Evolutionary conservation across 2,329 filamentous ascomycete species (phyloP).

Genomic region (Phialemonium atrogriseum): DNA sequence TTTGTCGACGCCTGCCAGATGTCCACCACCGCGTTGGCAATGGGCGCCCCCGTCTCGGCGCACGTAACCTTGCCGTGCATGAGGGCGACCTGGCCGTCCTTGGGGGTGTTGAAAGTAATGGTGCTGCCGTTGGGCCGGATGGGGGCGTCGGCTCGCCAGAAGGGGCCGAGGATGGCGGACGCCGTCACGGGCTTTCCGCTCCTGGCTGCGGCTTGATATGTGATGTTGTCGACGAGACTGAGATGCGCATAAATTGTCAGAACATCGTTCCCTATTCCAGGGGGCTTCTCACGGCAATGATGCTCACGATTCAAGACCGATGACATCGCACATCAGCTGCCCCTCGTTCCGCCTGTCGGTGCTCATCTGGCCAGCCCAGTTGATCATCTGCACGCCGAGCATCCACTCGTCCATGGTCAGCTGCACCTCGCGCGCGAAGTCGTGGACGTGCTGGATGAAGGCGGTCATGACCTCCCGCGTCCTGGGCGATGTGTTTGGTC

Average conservation of each 20-base stretch:
- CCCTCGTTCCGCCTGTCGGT: slow-evolving; percentile 53
- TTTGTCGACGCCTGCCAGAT: slow-evolving; percentile 58
- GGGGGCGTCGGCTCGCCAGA: slow-evolving; percentile 56
- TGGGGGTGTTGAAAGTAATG: slow-evolving; percentile 36
- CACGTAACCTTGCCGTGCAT: slow-evolving; percentile 39
- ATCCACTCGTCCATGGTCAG: slow-evolving; percentile 57
- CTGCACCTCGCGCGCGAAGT: slow-evolving; percentile 55
- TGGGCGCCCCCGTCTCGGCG: slow-evolving; percentile 41
- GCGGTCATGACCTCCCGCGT: slow-evolving; percentile 44
- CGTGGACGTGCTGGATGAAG: slow-evolving; percentile 52
- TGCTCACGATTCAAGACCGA: slow-evolving; percentile 46
- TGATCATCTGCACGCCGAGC: slow-evolving; percentile 46
- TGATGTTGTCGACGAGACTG: slow-evolving; percentile 53
- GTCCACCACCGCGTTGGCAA: slow-evolving; percentile 48
- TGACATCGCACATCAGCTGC: slow-evolving; percentile 53
- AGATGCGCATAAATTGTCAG: neutral
- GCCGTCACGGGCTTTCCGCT: slow-evolving; percentile 39
- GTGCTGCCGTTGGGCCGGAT: slow-evolving; percentile 46
- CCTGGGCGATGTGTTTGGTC: slow-evolving; percentile 48
- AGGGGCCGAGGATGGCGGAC: slow-evolving; percentile 59
- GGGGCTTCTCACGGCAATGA: neutral
- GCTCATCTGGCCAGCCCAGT: slow-evolving; percentile 51
- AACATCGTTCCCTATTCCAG: neutral
- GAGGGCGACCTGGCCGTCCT: slow-evolving; percentile 33
- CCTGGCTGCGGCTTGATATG: slow-evolving; percentile 41